These are phyloP conservation scores for Digitaria exilis DNA, from an alignment of 202 grass and related monocot species.

Conservation along the genomic window DNA sequence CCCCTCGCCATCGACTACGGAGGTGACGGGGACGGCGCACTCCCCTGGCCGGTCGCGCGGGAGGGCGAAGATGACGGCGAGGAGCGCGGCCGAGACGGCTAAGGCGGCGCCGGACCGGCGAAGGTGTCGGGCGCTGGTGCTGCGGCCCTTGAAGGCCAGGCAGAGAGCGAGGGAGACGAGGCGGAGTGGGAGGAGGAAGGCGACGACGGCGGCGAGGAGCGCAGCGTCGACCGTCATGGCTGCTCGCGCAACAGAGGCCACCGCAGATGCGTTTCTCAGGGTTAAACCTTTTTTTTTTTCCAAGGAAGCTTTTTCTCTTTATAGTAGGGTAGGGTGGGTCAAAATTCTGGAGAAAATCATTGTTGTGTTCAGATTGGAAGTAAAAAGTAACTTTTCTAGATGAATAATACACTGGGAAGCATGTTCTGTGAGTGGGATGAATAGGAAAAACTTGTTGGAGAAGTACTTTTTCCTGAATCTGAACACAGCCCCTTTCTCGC, in stretches of 20 bases:
- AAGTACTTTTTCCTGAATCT: too few species aligned
- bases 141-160: neutral
- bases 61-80: conserved; percentile 49
- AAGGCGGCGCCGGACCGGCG: conserved; percentile 36
- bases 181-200: conserved; percentile 57
- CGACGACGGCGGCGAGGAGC: conserved; percentile 46
- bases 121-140: neutral
- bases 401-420: too few species aligned
- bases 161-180: conserved; percentile 45
- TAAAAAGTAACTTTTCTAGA: too few species aligned
- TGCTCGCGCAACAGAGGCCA: neutral
- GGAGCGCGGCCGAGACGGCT: conserved; percentile 39
- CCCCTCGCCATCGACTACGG: neutral
- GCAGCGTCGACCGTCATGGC: conserved; percentile 43
- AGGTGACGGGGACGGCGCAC: conserved; percentile 12
- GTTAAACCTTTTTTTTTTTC: neutral
- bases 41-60: conserved; percentile 26
- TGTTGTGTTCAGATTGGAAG: too few species aligned
- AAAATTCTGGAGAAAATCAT: too few species aligned
- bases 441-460: too few species aligned
- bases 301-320: neutral
- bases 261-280: neutral
- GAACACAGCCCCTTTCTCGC: too few species aligned
- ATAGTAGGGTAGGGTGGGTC: too few species aligned
- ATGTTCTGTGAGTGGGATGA: too few species aligned